Percentiles rank a stretch among this genome's conserved stretches.
These are phyloP conservation scores for Mycena galericulata DNA, from an alignment of 768 basidiomycete species.

Conservation along the genomic window DNA sequence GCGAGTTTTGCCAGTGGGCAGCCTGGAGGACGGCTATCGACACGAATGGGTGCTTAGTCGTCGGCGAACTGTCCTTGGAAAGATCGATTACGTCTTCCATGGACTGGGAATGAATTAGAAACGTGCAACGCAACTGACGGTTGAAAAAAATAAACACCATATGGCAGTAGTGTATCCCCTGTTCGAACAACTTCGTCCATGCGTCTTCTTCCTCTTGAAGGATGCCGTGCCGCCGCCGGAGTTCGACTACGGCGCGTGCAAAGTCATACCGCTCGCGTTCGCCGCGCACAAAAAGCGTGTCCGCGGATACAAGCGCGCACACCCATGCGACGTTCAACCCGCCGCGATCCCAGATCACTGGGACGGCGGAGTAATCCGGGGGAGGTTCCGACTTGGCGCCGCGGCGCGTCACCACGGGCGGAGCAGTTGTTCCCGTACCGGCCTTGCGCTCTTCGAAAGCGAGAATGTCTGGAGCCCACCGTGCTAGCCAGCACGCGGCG, in stretches of 20 bases:
- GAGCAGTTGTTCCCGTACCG: not conserved
- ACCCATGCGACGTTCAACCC: constrained; percentile 83
- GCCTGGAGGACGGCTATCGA: constrained; percentile 75
- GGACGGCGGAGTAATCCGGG: constrained; percentile 44
- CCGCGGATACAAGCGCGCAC: constrained; percentile 77
- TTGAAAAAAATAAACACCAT: constrained; percentile 66
- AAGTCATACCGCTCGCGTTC: constrained; percentile 87
- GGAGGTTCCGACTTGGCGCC: constrained; percentile 40
- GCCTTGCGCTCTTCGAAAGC: constrained; percentile 62
- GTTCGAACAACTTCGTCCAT: constrained; percentile 76
- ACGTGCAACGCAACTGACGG: constrained; percentile 12
- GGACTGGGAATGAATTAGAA: constrained; percentile 56
- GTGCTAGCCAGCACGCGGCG: constrained; percentile 85
- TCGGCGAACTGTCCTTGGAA: constrained; percentile 80
- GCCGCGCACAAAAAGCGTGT: constrained; percentile 81
- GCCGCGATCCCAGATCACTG: constrained; percentile 78
- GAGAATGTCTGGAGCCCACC: constrained; percentile 90
- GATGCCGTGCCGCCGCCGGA: constrained; percentile 69
- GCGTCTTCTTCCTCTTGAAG: constrained; percentile 74
- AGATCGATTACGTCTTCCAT: constrained; percentile 85
- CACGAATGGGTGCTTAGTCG: constrained; percentile 76
- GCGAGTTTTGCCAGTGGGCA: constrained; percentile 83
- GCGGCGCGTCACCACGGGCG: constrained; percentile 2
- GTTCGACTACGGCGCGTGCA: constrained; percentile 79
- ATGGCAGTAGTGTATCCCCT: constrained; percentile 87